Base-by-base conservation (phyloP, 106 monocot genomes). In the Dendrobium huoshanense region DNA sequence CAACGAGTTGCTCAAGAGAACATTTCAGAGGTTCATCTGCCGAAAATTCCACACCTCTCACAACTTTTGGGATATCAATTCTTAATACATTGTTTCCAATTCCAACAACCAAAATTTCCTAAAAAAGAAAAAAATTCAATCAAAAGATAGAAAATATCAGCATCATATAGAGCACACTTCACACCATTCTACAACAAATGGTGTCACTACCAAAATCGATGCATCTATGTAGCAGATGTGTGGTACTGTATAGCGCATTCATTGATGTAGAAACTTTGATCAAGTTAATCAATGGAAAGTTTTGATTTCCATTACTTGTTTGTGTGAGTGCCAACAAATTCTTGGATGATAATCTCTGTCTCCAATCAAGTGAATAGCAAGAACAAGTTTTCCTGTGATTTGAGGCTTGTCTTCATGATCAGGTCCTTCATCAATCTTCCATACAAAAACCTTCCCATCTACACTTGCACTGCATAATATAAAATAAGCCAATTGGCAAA, bases 241-340 rank as follows among this genome's bases (percentile, higher is more conserved):
- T 16, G 42, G 47, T 44, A 43, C 42, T 13, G 2, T 20, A 76
- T 15, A 76, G 4, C 48, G 19, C 27, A 48, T 49, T 13, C 5
- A 27, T 17, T 49, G n/a, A 48, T 49, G 9, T 49, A 27, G 74
- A 43, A 74, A 20, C 15, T 1, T 74, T 43, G 20, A 20, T 24
- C 18, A 25, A 4, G 41, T 74, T 74, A 37, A 44, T 44, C 42
- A 76, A 51, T 25, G 13, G 3, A 44, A 75, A 76, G 17, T 49
- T 70, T 37, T 37, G 15, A 25, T 76, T 75, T 58, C 7, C 19
- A 75, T 87, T 93, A 99, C 99, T 85, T 99, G 99, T 88, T 99
- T 99, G 80, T 99, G 95, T 72, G 95, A 91, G 77, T 99, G 93
- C 99, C 95, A 99, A 78, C 99, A 93, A 64, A 99, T 85, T 61